These are phyloP conservation scores for Draba incana DNA, from an alignment of 345 rosid species.

Conservation along the genomic window DNA sequence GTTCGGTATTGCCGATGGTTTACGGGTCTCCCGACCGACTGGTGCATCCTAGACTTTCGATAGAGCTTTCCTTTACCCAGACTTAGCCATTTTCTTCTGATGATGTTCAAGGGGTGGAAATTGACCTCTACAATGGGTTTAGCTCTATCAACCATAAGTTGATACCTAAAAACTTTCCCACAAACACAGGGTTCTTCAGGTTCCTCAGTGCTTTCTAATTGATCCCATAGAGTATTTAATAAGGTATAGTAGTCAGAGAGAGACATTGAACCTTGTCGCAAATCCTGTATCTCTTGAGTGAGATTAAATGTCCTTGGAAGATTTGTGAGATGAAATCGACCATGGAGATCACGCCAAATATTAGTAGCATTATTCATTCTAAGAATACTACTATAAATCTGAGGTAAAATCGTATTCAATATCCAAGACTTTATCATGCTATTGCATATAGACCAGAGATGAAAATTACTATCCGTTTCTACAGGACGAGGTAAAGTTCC, in stretches of 20 bases:
- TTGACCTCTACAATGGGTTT: too few species aligned
- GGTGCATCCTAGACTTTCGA: too few species aligned
- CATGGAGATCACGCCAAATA: background rate
- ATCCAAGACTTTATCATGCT: background rate
- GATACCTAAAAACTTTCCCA: background rate
- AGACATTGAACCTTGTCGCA: background rate
- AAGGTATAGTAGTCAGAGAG: background rate
- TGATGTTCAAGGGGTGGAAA: too few species aligned
- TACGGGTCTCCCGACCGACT: too few species aligned
- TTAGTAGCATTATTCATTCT: background rate
- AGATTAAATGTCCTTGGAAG: background rate
- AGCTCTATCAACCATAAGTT: background rate
- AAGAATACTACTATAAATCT: background rate
- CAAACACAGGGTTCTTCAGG: background rate
- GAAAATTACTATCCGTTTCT: too few species aligned
- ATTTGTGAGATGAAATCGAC: background rate
- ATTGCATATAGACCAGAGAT: background rate
- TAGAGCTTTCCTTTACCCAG: too few species aligned
- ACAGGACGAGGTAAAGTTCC: too few species aligned
- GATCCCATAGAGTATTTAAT: background rate
- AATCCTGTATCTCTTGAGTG: background rate
- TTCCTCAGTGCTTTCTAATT: background rate
- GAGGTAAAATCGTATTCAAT: background rate
- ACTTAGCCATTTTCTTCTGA: too few species aligned
- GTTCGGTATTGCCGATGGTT: too few species aligned